Conservation (phyloP, 805 yeast genomes). For the Peterozyma toletana region DNA sequence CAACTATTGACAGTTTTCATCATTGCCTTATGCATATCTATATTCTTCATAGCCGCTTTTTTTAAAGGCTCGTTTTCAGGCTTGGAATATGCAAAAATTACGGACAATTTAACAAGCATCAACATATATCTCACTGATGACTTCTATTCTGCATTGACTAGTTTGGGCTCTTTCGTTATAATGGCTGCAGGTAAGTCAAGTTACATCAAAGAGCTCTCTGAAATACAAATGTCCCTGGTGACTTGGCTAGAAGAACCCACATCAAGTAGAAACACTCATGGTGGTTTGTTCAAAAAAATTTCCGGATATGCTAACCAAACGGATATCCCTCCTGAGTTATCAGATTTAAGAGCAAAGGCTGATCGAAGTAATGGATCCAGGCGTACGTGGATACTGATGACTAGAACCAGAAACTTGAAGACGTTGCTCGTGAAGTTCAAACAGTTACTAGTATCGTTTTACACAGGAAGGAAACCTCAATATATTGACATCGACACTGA, state of each 20-base stretch:
- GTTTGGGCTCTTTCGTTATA: conserved; percentile 55
- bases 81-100: conserved; percentile 24
- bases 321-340: conserved; percentile 19
- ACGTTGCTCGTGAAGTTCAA: conserved; percentile 4
- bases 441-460: conserved; percentile 4
- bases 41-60: conserved; percentile 52
- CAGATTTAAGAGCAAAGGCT: conserved; percentile 9
- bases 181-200: conserved; percentile 64
- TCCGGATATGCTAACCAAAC: conserved; percentile 20
- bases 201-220: conserved; percentile 51
- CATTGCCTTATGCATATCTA: conserved; percentile 40
- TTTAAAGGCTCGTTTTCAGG: conserved; percentile 38
- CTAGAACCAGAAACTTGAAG: conserved; percentile 9
- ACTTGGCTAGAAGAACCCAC: conserved; percentile 45
- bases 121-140: conserved; percentile 47
- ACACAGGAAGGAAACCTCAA: neutral
- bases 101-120: conserved; percentile 25
- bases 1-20: conserved; percentile 50
- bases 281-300: neutral
- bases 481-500: no score
- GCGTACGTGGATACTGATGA: conserved; percentile 12
- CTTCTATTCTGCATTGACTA: conserved; percentile 54
- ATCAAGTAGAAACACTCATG: conserved; percentile 1
- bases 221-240: conserved; percentile 35
- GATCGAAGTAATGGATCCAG: conserved; percentile 5